Evolutionary conservation across 2,329 filamentous ascomycete species (phyloP).

Genomic region (Cladosporium halotolerans): DNA sequence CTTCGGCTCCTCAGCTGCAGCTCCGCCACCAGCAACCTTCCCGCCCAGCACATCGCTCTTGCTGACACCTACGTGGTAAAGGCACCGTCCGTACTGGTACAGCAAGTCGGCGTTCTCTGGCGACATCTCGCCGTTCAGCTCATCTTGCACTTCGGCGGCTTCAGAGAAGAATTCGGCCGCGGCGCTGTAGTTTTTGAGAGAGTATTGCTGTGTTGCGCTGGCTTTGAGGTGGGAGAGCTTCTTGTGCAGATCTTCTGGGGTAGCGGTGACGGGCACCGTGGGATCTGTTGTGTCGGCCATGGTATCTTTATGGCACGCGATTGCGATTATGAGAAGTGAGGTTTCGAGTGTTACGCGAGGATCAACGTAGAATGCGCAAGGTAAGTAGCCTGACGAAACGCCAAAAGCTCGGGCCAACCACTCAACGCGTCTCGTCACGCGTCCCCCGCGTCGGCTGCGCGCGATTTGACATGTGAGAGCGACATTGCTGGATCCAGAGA

Average conservation of each 20-base stretch:
- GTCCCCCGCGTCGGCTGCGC: not conserved
- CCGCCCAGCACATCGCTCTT: slow-evolving; percentile 93
- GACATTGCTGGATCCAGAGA: not conserved
- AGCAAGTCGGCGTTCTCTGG: slow-evolving; percentile 88
- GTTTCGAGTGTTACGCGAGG: not conserved
- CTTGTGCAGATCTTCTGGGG: slow-evolving; percentile 16
- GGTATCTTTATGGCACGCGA: not conserved
- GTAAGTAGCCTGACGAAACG: not conserved
- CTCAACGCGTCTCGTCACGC: not conserved
- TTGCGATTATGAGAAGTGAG: not conserved
- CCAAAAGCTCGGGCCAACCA: not conserved
- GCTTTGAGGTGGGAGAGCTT: slow-evolving; percentile 62
- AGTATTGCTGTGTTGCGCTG: slow-evolving; percentile 77
- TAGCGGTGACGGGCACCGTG: not conserved
- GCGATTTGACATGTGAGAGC: slow-evolving; percentile 2
- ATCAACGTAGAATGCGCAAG: too few species aligned
- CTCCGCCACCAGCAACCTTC: slow-evolving; percentile 54
- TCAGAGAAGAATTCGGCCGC: slow-evolving; percentile 83
- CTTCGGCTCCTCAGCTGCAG: slow-evolving; percentile 43
- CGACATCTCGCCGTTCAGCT: slow-evolving; percentile 86
- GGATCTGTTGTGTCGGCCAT: slow-evolving; percentile 1
- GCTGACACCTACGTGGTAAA: slow-evolving; percentile 89
- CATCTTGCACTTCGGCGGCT: slow-evolving; percentile 82
- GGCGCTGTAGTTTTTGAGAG: slow-evolving; percentile 78
- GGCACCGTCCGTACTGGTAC: slow-evolving; percentile 85